phyloP scores from a whole-genome alignment of 2,329 filamentous ascomycete genomes.

The Gaeumannomyces sp. region DNA sequence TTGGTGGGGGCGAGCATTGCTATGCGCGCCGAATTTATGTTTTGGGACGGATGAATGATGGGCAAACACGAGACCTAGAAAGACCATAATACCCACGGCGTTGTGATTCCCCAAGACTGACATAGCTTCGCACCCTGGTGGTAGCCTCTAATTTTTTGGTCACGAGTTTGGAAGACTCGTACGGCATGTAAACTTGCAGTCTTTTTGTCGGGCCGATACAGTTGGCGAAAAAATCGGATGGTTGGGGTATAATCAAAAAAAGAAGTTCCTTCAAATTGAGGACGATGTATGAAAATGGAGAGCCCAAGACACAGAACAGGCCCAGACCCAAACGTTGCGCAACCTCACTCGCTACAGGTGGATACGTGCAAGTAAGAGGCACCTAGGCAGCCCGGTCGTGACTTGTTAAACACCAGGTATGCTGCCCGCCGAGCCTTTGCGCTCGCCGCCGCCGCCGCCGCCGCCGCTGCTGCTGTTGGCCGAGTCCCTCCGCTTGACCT shows the following conservation, averaged over 20 bases:
- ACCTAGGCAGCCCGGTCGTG: not conserved
- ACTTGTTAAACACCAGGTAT: not conserved
- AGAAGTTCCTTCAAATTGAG: not conserved
- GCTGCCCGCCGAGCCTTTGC: not conserved
- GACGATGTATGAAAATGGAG: not conserved
- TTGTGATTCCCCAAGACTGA: not conserved
- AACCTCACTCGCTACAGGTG: not conserved
- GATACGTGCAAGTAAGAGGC: not conserved
- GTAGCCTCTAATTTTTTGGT: not conserved
- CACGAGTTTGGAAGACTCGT: not conserved
- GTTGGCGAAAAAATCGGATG: not conserved
- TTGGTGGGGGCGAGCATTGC: not conserved
- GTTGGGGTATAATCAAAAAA: not conserved
- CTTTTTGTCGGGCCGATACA: not conserved
- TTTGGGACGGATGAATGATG: not conserved
- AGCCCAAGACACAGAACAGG: not conserved
- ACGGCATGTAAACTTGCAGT: not conserved
- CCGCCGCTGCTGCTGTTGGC: not conserved
- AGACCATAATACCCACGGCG: not conserved
- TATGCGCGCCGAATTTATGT: not conserved
- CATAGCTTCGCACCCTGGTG: not conserved
- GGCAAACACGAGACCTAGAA: not conserved
- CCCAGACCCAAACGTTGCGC: not conserved
- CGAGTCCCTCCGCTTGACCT: slow-evolving; percentile 41
- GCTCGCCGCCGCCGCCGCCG: slow-evolving; percentile 1